These are phyloP conservation scores for Clarireedia sp. DNA, from an alignment of 2,329 filamentous ascomycete species.

Conservation along the genomic window DNA sequence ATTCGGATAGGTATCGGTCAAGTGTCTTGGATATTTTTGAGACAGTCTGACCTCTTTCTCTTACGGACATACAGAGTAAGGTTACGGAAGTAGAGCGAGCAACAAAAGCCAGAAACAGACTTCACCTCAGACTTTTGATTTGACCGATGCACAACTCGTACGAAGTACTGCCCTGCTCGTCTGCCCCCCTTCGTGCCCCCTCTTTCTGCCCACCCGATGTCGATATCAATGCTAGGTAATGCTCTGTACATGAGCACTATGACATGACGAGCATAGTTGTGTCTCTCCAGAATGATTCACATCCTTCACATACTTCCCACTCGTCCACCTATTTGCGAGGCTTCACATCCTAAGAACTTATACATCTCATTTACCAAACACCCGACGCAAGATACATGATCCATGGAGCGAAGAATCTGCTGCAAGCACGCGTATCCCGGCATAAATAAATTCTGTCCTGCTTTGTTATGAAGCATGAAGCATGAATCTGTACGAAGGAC, in stretches of 20 bases:
- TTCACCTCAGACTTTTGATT: too few species aligned
- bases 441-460: neutral
- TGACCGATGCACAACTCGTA: too few species aligned
- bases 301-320: too few species aligned
- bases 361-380: neutral
- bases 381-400: too few species aligned
- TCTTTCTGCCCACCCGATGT: too few species aligned
- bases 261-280: too few species aligned
- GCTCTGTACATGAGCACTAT: too few species aligned
- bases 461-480: neutral
- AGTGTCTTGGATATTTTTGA: slow-evolving; percentile 2
- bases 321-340: neutral
- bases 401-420: neutral
- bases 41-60: neutral
- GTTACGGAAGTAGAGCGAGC: neutral
- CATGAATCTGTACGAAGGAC: neutral
- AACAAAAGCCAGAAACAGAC: neutral
- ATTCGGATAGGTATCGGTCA: neutral
- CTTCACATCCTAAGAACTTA: neutral
- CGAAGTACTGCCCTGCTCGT: too few species aligned
- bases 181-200: too few species aligned
- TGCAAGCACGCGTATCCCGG: neutral
- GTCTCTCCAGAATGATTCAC: too few species aligned
- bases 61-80: neutral
- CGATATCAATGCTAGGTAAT: too few species aligned